These are phyloP conservation scores for Spirogloea muscicola DNA, from an alignment of 139 green algal genomes.

Conservation along the genomic window DNA sequence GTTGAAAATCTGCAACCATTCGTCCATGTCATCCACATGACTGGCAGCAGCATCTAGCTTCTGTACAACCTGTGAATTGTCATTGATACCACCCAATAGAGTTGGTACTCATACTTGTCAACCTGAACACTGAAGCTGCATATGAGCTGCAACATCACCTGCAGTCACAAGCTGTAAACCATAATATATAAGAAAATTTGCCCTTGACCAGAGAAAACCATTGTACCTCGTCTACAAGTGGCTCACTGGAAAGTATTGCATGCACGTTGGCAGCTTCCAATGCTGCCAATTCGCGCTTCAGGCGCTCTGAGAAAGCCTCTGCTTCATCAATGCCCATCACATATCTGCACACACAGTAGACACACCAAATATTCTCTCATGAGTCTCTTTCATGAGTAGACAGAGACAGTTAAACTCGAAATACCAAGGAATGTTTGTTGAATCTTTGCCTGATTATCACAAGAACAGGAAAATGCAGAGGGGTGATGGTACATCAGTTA, in stretches of 20 bases:
- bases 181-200: constrained; percentile 5
- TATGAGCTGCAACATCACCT: no score
- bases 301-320: constrained; percentile 46
- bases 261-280: constrained; percentile 46
- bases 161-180: no score
- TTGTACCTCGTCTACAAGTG: constrained; percentile 46
- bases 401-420: no score
- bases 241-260: constrained; percentile 48
- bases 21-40: constrained; percentile 49
- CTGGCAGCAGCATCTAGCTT: constrained; percentile 25
- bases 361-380: no score
- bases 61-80: constrained; percentile 41
- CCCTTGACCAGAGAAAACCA: constrained; percentile 2
- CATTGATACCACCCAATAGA: no score
- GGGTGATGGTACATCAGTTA: no score
- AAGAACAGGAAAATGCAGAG: no score
- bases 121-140: no score
- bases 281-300: constrained; percentile 37
- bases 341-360: constrained; percentile 25
- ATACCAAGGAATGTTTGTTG: no score
- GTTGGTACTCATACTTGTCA: no score
- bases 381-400: no score
- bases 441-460: no score
- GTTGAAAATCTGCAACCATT: constrained; percentile 45
- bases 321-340: constrained; percentile 49